These are phyloP conservation scores for Geum urbanum DNA, from an alignment of 306 rosid species.

Conservation along the genomic window DNA sequence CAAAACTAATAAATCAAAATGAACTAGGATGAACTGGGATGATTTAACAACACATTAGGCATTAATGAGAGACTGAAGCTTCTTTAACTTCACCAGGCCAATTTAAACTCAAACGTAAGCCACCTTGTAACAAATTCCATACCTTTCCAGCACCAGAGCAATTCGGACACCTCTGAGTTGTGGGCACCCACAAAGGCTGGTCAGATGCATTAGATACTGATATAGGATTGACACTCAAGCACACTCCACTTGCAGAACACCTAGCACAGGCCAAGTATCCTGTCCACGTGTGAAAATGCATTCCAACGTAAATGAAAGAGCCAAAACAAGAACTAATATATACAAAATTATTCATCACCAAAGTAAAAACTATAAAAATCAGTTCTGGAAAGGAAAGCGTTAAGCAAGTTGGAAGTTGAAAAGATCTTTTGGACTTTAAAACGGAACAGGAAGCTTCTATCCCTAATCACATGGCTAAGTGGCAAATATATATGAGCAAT, in stretches of 20 bases:
- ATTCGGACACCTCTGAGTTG: constrained; percentile 53
- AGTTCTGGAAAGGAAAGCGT: not conserved
- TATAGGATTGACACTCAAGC: constrained; percentile 58
- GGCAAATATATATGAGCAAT: not conserved
- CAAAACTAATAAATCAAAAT: not conserved
- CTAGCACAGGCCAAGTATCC: constrained; percentile 96
- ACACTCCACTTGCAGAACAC: constrained; percentile 79
- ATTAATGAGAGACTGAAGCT: not conserved
- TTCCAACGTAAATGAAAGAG: not conserved
- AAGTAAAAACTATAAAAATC: too few species aligned
- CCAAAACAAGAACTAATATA: not conserved
- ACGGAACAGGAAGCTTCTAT: not conserved
- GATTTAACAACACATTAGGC: too few species aligned
- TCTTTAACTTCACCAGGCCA: not conserved
- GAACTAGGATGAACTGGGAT: constrained; percentile 3
- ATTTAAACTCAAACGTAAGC: not conserved
- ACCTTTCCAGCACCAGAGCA: constrained; percentile 98
- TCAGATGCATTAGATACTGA: constrained; percentile 46
- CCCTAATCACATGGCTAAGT: too few species aligned
- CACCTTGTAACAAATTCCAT: constrained; percentile 11
- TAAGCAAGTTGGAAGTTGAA: not conserved
- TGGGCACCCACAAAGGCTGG: constrained; percentile 53
- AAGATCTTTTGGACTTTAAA: not conserved
- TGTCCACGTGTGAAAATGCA: constrained; percentile 25
- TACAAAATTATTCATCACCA: not conserved